Conservation (phyloP, 164 flowering plant genomes). For the Chloranthus sessilifolius region DNA sequence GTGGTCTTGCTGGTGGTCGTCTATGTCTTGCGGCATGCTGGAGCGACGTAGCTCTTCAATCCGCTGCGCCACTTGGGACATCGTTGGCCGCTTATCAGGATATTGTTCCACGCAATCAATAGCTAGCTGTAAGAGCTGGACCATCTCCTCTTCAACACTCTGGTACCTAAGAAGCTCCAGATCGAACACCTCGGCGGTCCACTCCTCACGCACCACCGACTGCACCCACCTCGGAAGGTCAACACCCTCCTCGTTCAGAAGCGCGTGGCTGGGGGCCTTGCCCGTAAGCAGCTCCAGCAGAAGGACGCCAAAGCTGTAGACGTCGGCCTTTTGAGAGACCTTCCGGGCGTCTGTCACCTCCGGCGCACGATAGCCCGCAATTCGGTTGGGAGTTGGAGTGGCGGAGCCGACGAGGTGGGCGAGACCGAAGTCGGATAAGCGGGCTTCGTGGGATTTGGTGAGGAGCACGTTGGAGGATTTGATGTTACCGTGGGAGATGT, state of each 20-base stretch:
- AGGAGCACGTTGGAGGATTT: slow-evolving; percentile 89
- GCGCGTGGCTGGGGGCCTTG: slow-evolving; percentile 71
- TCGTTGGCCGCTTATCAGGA: slow-evolving; percentile 81
- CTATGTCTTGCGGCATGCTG: slow-evolving; percentile 21
- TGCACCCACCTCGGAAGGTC: slow-evolving; percentile 95
- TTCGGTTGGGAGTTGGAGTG: slow-evolving; percentile 55
- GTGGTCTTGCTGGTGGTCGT: slow-evolving; percentile 5
- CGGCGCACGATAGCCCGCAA: slow-evolving; percentile 85
- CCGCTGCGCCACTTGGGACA: slow-evolving; percentile 45
- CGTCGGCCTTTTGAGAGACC: slow-evolving; percentile 84
- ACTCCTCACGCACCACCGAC: slow-evolving; percentile 76
- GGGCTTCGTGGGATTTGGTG: slow-evolving; percentile 52
- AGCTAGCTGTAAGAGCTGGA: slow-evolving; percentile 72
- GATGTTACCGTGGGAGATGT: slow-evolving; percentile 75
- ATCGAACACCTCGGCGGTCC: slow-evolving; percentile 84
- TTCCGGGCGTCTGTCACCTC: slow-evolving; percentile 73
- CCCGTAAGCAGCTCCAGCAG: slow-evolving; percentile 83
- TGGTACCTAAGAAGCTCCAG: slow-evolving; percentile 76
- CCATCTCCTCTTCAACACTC: slow-evolving; percentile 85
- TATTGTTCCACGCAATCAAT: slow-evolving; percentile 63
- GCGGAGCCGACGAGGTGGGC: slow-evolving; percentile 51
- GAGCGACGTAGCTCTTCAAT: slow-evolving; percentile 61
- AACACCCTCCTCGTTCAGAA: slow-evolving; percentile 75
- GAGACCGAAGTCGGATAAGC: slow-evolving; percentile 82
- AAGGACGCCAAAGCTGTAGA: slow-evolving; percentile 88